Conservation (phyloP, 2,329 filamentous ascomycete species). For the Cladosporium sp. region DNA sequence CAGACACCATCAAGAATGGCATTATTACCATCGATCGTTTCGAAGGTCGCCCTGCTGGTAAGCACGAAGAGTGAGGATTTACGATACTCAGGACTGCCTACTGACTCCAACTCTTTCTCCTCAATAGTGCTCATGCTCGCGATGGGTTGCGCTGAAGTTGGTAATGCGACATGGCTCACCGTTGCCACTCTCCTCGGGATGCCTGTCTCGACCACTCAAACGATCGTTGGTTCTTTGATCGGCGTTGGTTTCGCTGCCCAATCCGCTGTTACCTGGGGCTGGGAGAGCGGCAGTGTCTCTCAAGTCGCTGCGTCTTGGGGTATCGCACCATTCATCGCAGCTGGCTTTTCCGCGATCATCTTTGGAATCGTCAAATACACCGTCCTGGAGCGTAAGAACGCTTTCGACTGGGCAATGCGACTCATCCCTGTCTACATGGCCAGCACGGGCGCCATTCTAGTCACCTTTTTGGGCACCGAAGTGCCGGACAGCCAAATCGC, state of each 20-base stretch:
- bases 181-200: constrained; percentile 50
- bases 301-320: constrained; percentile 33
- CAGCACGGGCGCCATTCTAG: constrained; percentile 41
- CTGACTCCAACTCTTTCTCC: too few species aligned
- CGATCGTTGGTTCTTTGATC: constrained; percentile 44
- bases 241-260: constrained; percentile 39
- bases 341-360: constrained; percentile 43
- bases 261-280: constrained; percentile 32
- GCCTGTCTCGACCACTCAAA: constrained; percentile 58
- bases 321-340: constrained; percentile 44
- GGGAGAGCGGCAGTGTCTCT: constrained; percentile 38
- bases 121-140: constrained; percentile 52
- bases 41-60: constrained; percentile 39
- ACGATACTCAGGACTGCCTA: too few species aligned
- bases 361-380: constrained; percentile 45
- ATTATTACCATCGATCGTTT: constrained; percentile 50
- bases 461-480: constrained; percentile 54
- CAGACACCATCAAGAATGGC: constrained; percentile 58
- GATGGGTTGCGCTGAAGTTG: constrained; percentile 26
- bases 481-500: constrained; percentile 21
- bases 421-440: constrained; percentile 46
- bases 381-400: constrained; percentile 44
- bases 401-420: constrained; percentile 46
- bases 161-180: constrained; percentile 51
- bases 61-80: too few species aligned